Evolutionary conservation across 1,284 basidiomycete genomes (phyloP), one percentile per base, ranked within the genome.

Genomic region (Apiotrichum veenhuisii): DNA sequence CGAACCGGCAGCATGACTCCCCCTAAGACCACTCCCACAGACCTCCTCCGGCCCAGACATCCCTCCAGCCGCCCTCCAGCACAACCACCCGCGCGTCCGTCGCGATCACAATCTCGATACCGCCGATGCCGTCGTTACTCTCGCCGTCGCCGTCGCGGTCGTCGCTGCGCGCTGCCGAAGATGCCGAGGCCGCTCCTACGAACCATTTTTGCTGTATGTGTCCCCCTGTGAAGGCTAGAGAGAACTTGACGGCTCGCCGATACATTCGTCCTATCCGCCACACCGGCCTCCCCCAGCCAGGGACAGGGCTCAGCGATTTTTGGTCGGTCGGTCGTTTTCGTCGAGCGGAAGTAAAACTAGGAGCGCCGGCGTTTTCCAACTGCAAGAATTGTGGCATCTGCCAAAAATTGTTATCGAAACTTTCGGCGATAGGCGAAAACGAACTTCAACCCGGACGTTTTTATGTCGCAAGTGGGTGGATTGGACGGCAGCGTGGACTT

Each of bases 161-260:
- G 20, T 52, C 40, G 52, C 23, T 34, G 54, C 18, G 25, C 50
- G 30, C 18, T 42, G 50, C 30, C 30, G 12, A 30, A 30, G 7
- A 12, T 25, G 46, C 40, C 47, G 34, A 14, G 18, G 43, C 18
- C 20, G 42, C n/a, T 33, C 14, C n/a, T 52, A 25, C 57, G 42
- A 38, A 59, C 57, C 57, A 59, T 59, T 59, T 59, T 59, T 55
- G 53, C 4, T 43, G 18, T 50, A 47, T 50, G 50, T 55, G 46
- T n/a, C 46, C 46, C 46, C 46, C 33, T 30, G 46, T 59, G 50
- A 52, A 45, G 57, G 57, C 57, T 59, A 30, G 38, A 34, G 50
- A 58, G 45, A 59, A 54, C 36, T 40, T 38, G 23, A 26, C n/a
- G 18, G 20, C 14, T 22, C 10, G 2, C 36, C 18, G 18, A 41